Evolutionary conservation across 1,284 basidiomycete genomes (phyloP).

Genomic region (Grifola frondosa): DNA sequence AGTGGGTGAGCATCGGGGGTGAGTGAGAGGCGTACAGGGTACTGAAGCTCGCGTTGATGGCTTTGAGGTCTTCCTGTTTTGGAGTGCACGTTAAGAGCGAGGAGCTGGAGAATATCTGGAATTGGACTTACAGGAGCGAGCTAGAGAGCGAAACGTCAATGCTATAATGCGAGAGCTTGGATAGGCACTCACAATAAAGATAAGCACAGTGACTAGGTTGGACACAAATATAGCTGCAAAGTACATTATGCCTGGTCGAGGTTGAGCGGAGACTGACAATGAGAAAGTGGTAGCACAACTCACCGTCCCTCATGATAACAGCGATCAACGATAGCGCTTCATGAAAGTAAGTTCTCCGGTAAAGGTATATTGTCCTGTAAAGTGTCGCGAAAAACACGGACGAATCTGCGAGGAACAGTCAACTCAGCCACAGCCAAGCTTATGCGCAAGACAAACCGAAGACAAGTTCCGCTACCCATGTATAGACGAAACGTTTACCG

Average conservation of each 20-base stretch:
- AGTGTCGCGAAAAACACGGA: constrained; percentile 25
- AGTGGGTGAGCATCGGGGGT: background rate
- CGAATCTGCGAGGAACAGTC: constrained; percentile 14
- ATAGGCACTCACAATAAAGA: constrained; percentile 23
- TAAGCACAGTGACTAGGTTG: constrained; percentile 26
- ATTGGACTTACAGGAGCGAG: constrained; percentile 20
- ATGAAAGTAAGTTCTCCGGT: constrained; percentile 19
- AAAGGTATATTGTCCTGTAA: constrained; percentile 22
- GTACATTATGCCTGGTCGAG: constrained; percentile 29
- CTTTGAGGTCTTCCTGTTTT: constrained; percentile 25
- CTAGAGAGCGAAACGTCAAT: constrained; percentile 4
- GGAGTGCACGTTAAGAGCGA: constrained; percentile 4
- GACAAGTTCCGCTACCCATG: constrained; percentile 29
- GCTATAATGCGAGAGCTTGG: background rate
- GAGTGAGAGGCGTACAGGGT: constrained; percentile 15
- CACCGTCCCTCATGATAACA: constrained; percentile 28
- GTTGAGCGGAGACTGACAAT: background rate
- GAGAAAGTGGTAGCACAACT: constrained; percentile 2
- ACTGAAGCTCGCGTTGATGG: constrained; percentile 29
- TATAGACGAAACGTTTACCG: constrained; percentile 27
- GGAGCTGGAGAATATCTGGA: too few species aligned
- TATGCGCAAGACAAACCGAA: constrained; percentile 19
- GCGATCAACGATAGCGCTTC: constrained; percentile 22
- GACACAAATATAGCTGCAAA: constrained; percentile 28
- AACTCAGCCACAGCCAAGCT: background rate